Base-by-base conservation (phyloP, 345 rosid species). In the Pugionium dolabratum region DNA sequence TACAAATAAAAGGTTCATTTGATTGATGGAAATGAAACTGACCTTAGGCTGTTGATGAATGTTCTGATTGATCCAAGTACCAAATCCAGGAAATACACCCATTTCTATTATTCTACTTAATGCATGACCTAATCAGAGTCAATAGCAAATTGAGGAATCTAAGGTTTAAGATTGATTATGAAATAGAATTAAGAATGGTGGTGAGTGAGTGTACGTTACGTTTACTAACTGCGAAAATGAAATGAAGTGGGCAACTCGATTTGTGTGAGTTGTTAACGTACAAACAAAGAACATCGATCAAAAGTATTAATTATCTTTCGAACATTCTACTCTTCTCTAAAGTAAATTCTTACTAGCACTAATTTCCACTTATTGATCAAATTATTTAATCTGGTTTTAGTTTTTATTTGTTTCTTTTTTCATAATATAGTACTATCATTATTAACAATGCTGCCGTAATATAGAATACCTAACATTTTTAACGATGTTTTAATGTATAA, bases 51-150 rank as follows among this genome's bases (percentile, higher is more conserved):
- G 34, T 4, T 58, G 43, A 49, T 39, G 65, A 18, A 26, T 9
- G 42, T 59, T 58, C 34, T 49, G 71, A 35, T 36, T 55, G 31
- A 45, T 45, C 39, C 47, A 30, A 11, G 11, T 8, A 46, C 18
- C 54, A 35, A 36, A 36, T 45, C 43, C 31, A 5, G 67, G 34
- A 28, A 11, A 5, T 26, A 1, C 6, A 9, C 35, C 54, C 62
- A 55, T 55, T 10, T 26, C 2, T 10, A 30, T 36, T 40, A 10
- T 18, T 9, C 10, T 42, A 43, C 47, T n/a, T 4, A 4, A 18
- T 18, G 18, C 18, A 18, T 18, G 18, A 18, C 27, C 7, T 6
- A 3, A 44, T 6, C 3, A 42, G 25, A n/a, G 25, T 6, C 1
- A 44, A 10, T 3, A 39, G 42, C 42, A 39, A 39, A 4, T 10